Conservation (phyloP, 768 basidiomycete genomes). For the Chalciporus piperatus region DNA sequence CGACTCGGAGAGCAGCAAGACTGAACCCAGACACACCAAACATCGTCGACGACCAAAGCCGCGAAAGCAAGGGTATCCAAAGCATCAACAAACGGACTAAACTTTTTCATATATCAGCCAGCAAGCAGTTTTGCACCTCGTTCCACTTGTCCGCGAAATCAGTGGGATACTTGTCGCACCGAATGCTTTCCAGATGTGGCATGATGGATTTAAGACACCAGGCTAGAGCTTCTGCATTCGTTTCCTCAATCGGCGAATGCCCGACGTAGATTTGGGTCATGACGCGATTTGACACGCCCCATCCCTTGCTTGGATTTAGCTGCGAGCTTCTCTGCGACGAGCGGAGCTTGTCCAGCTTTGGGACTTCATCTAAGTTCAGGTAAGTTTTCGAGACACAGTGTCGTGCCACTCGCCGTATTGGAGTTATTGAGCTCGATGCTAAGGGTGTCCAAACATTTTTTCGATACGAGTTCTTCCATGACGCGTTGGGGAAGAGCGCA, state of each 20-base stretch:
- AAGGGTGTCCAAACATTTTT: slow-evolving; percentile 15
- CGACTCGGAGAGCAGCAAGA: no score
- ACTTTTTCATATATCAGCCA: no score
- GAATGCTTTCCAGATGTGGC: slow-evolving; percentile 22
- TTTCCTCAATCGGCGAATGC: slow-evolving; percentile 22
- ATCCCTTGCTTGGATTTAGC: slow-evolving; percentile 2
- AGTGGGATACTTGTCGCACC: slow-evolving; percentile 8
- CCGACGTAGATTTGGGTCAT: slow-evolving; percentile 20
- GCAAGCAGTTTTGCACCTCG: not conserved
- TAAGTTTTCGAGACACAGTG: no score
- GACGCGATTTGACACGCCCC: slow-evolving; percentile 17
- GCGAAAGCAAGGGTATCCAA: no score
- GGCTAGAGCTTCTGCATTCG: slow-evolving; percentile 7
- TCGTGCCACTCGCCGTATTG: no score
- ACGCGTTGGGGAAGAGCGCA: slow-evolving; percentile 21
- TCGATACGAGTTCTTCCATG: slow-evolving; percentile 18
- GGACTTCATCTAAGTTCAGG: no score
- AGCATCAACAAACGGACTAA: no score
- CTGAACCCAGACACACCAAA: no score
- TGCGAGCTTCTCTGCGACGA: not conserved
- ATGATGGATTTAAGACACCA: slow-evolving; percentile 18
- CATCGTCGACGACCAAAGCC: no score
- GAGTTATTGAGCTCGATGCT: slow-evolving; percentile 29
- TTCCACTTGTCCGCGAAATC: slow-evolving; percentile 7
- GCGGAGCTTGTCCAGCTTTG: no score